Evolutionary conservation across 2,329 filamentous ascomycete genomes (phyloP).

Genomic region (Pyrenochaeta sp.): DNA sequence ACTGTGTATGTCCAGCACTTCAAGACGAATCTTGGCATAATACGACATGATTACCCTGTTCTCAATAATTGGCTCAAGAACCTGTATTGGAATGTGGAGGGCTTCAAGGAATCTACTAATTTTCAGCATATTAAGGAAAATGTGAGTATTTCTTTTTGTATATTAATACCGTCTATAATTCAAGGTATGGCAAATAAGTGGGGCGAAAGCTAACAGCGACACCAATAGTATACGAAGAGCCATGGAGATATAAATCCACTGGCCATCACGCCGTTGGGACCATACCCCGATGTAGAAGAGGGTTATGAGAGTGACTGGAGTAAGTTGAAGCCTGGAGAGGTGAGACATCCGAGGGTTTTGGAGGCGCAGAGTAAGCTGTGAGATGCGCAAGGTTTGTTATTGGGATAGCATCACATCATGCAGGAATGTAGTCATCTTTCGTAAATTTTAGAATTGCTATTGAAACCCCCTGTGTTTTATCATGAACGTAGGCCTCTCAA

Average conservation of each 20-base stretch:
- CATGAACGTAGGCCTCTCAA: conserved; percentile 3
- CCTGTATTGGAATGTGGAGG: conserved; percentile 65
- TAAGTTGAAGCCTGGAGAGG: conserved; percentile 58
- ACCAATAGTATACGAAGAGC: conserved; percentile 63
- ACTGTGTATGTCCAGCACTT: conserved; percentile 71
- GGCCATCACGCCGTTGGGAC: conserved; percentile 69
- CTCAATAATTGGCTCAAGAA: conserved; percentile 68
- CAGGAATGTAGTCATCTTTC: no score
- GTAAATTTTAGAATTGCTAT: no score
- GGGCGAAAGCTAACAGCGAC: neutral
- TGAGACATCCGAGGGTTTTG: conserved; percentile 53
- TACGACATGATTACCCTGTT: conserved; percentile 68
- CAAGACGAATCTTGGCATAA: conserved; percentile 70
- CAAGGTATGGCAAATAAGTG: neutral
- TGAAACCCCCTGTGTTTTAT: no score
- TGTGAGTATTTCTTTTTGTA: conserved; percentile 32
- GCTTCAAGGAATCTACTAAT: conserved; percentile 67
- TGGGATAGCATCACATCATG: no score
- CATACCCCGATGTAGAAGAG: conserved; percentile 66
- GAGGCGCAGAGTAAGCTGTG: conserved; percentile 41
- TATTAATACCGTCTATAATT: neutral
- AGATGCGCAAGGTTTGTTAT: neutral
- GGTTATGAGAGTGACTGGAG: conserved; percentile 60
- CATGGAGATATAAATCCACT: conserved; percentile 68
- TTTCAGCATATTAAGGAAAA: conserved; percentile 76